Percentiles rank a stretch among this genome's conserved stretches.
Evolutionary conservation across 768 basidiomycete species (phyloP).

Genomic region (Gloeostereum incarnatum): DNA sequence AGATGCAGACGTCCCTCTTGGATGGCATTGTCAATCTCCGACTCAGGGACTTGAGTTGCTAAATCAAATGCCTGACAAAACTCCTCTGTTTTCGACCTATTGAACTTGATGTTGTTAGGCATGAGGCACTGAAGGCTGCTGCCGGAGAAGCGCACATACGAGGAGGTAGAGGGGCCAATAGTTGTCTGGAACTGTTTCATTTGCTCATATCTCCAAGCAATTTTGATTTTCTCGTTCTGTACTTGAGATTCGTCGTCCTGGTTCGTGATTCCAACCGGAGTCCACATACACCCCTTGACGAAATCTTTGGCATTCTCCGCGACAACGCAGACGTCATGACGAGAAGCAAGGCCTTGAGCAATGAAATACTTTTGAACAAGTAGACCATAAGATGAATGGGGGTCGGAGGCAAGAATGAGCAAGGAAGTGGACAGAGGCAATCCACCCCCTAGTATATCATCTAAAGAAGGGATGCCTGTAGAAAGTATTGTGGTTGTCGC

Average conservation of each 20-base stretch:
- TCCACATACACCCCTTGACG: constrained; percentile 78
- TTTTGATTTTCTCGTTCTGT: constrained; percentile 64
- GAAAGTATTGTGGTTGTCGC: constrained; percentile 54
- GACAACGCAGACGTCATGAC: constrained; percentile 62
- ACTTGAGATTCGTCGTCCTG: neutral
- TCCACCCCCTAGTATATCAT: constrained; percentile 92
- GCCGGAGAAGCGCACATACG: constrained; percentile 22
- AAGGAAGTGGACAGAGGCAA: constrained; percentile 74
- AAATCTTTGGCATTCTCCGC: constrained; percentile 49
- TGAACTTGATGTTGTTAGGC: too few species aligned
- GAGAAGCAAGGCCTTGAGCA: constrained; percentile 73
- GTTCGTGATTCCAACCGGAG: constrained; percentile 19
- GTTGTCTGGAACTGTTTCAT: constrained; percentile 93
- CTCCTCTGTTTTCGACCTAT: constrained; percentile 44
- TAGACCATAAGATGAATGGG: constrained; percentile 77
- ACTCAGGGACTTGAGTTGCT: constrained; percentile 46
- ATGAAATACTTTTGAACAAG: constrained; percentile 84
- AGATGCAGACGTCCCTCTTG: constrained; percentile 30
- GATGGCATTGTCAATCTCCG: constrained; percentile 35
- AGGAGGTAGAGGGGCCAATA: constrained; percentile 39
- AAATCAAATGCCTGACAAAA: constrained; percentile 72
- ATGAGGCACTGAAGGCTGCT: too few species aligned
- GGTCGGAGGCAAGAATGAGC: constrained; percentile 73
- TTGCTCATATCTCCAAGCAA: constrained; percentile 95
- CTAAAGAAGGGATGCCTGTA: constrained; percentile 86